Evolutionary conservation across 768 basidiomycete genomes (phyloP).

Genomic region (Trichaptum fuscoviolaceum): DNA sequence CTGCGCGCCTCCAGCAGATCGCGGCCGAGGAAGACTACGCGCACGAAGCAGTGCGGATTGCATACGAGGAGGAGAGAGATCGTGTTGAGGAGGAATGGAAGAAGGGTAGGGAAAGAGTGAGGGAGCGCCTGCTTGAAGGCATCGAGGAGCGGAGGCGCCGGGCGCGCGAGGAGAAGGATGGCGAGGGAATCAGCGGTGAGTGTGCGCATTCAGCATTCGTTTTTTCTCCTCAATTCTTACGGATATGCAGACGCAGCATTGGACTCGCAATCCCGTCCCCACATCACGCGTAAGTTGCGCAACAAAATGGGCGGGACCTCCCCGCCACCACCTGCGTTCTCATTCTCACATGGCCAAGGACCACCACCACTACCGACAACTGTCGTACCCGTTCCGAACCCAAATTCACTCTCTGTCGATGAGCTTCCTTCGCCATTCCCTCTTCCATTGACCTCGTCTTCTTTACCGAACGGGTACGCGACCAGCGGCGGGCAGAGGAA

Average conservation of each 20-base stretch:
- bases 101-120: slow-evolving; percentile 65
- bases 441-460: slow-evolving; percentile 57
- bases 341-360: slow-evolving; percentile 22
- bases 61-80: slow-evolving; percentile 74
- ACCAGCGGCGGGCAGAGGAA: slow-evolving; percentile 36
- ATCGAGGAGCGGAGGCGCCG: slow-evolving; percentile 76
- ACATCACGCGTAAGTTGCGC: slow-evolving; percentile 79
- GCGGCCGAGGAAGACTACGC: slow-evolving; percentile 63
- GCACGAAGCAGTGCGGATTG: slow-evolving; percentile 59
- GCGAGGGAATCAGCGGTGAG: slow-evolving; percentile 73
- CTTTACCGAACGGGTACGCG: slow-evolving; percentile 32
- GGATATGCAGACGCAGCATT: slow-evolving; percentile 54
- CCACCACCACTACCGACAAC: slow-evolving; percentile 55
- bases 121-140: slow-evolving; percentile 75
- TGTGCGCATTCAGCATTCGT: slow-evolving; percentile 23
- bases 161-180: slow-evolving; percentile 85
- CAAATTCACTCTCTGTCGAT: slow-evolving; percentile 80
- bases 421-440: slow-evolving; percentile 86
- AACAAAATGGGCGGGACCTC: slow-evolving; percentile 70
- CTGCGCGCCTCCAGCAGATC: slow-evolving; percentile 63
- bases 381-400: slow-evolving; percentile 49
- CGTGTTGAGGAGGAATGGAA: slow-evolving; percentile 81
- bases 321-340: slow-evolving; percentile 70
- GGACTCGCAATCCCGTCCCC: slow-evolving; percentile 71
- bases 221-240: slow-evolving; percentile 6